A percentile compares a stretch with the other conserved stretches of the same genome.
These are phyloP conservation scores for Populus davidiana DNA, from an alignment of 345 rosid species.

Conservation along the genomic window DNA sequence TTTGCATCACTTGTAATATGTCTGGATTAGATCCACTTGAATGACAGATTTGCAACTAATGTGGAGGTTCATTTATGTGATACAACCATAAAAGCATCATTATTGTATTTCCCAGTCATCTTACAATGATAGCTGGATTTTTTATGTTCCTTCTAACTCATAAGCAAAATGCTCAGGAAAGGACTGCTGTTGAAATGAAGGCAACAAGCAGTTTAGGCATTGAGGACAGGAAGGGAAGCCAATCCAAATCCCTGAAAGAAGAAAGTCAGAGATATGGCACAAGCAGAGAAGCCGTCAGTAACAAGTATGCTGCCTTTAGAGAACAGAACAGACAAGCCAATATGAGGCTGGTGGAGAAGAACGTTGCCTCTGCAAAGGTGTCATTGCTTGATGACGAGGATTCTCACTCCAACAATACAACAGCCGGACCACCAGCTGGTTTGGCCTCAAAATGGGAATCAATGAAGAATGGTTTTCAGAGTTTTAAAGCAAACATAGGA, in stretches of 20 bases:
- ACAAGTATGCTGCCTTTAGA: conserved; percentile 83
- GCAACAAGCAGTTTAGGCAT: conserved; percentile 31
- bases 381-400: conserved; percentile 61
- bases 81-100: not conserved
- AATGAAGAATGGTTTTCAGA: conserved; percentile 84
- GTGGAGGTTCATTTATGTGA: not conserved
- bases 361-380: conserved; percentile 69
- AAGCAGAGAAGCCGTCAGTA: conserved; percentile 78
- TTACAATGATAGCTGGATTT: not conserved
- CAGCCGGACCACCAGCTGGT: conserved; percentile 48
- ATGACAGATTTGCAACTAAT: not conserved
- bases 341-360: conserved; percentile 48
- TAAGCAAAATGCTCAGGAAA: conserved; percentile 46
- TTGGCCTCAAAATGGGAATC: conserved; percentile 72
- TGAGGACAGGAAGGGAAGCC: conserved; percentile 32
- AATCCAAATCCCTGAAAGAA: conserved; percentile 46
- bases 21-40: not conserved
- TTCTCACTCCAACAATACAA: conserved; percentile 25
- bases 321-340: conserved; percentile 59
- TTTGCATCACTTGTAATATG: not conserved
- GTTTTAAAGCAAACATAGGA: conserved; percentile 72
- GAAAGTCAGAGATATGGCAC: conserved; percentile 59
- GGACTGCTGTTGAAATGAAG: conserved; percentile 66
- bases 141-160: conserved; percentile 13
- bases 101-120: not conserved